Conservation (phyloP, 75 land plant genomes). For the Adiantum capillusveneris region DNA sequence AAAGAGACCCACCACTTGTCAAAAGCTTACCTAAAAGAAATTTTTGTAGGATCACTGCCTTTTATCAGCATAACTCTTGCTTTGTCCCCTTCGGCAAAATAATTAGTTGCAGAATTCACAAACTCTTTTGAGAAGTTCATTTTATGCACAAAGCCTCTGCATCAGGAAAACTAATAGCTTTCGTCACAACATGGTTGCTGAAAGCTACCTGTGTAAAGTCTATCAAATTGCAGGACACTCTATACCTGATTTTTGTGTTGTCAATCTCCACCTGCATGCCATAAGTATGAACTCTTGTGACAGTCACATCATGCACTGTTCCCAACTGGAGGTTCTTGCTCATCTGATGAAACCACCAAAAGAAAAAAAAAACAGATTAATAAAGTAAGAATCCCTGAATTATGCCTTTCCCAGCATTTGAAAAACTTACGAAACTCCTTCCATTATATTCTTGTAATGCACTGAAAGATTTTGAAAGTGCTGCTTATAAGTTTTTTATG, state of each 20-base stretch:
- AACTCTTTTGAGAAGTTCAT: conserved; percentile 1
- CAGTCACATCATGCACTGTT: conserved; percentile 1
- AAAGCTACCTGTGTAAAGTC: too few species aligned
- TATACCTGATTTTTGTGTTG: not conserved
- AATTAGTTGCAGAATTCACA: not conserved
- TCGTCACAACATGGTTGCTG: too few species aligned
- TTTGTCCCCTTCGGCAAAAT: conserved; percentile 1
- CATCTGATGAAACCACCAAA: not conserved
- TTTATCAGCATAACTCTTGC: conserved; percentile 4
- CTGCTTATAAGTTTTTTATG: too few species aligned
- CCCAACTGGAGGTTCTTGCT: conserved; percentile 2
- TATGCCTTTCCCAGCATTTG: too few species aligned
- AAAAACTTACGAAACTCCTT: too few species aligned
- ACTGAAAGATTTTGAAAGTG: too few species aligned
- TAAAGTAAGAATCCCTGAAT: too few species aligned
- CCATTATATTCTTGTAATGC: too few species aligned
- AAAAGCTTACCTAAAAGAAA: conserved; percentile 7
- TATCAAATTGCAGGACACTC: too few species aligned
- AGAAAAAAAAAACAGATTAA: too few species aligned
- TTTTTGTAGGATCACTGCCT: not conserved
- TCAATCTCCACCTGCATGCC: conserved; percentile 5
- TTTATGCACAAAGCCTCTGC: conserved; percentile 5
- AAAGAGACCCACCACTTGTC: too few species aligned
- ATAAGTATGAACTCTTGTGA: conserved; percentile 1
- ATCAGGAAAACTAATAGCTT: not conserved